Evolutionary conservation across 2,329 filamentous ascomycete species (phyloP).

Genomic region (Zymoseptoria passerinii): DNA sequence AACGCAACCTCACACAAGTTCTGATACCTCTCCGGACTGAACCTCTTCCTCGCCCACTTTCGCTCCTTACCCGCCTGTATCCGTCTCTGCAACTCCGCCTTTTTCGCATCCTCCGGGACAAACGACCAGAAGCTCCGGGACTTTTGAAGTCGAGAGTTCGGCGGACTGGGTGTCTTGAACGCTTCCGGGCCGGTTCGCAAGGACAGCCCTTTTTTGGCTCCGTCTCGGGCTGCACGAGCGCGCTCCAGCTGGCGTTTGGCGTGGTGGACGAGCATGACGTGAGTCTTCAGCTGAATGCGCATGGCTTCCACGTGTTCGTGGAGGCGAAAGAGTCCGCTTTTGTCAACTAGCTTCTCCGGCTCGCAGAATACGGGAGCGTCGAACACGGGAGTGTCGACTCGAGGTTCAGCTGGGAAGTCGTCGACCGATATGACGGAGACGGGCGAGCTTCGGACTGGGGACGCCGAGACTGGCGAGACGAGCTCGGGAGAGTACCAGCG

Average conservation of each 20-base stretch:
- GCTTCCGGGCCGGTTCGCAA: neutral
- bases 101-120: constrained; percentile 19
- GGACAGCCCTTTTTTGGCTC: constrained; percentile 1
- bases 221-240: neutral
- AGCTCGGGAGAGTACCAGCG: constrained; percentile 1
- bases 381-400: neutral
- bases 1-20: constrained; percentile 24
- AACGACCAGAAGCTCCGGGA: constrained; percentile 21
- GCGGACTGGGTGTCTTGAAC: neutral
- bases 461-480: neutral
- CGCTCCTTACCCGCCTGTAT: constrained; percentile 24
- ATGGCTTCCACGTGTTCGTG: constrained; percentile 20
- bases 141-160: neutral
- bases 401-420: neutral
- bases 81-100: constrained; percentile 20
- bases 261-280: constrained; percentile 27
- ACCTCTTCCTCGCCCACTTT: constrained; percentile 23
- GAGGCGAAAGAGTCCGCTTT: constrained; percentile 6
- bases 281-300: constrained; percentile 28
- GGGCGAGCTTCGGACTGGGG: neutral
- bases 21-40: constrained; percentile 21
- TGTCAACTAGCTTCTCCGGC: constrained; percentile 8
- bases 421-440: neutral
- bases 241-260: constrained; percentile 8
- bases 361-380: neutral